phyloP scores from a whole-genome alignment of 805 yeast genomes.

The Sporopachydermia lactativora region DNA sequence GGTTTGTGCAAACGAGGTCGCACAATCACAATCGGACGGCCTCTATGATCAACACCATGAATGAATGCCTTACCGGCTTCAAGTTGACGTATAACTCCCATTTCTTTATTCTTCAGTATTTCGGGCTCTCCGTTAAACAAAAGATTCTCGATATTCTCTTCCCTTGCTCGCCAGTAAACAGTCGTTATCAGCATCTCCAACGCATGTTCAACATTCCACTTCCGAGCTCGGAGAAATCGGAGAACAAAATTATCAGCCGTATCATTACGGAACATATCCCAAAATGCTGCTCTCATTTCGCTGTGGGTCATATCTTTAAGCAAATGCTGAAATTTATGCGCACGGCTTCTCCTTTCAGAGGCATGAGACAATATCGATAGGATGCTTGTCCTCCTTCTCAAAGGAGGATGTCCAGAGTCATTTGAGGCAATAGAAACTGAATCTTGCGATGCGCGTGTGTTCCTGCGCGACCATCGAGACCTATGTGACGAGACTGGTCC shows the following conservation, averaged over 20 bases:
- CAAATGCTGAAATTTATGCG: slow-evolving; percentile 30
- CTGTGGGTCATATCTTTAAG: slow-evolving; percentile 38
- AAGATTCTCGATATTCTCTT: slow-evolving; percentile 44
- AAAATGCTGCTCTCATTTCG: slow-evolving; percentile 34
- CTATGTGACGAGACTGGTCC: slow-evolving; percentile 6
- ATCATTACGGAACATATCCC: slow-evolving; percentile 59
- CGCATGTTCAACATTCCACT: slow-evolving; percentile 61
- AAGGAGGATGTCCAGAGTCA: slow-evolving; percentile 5
- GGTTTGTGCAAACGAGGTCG: slow-evolving; percentile 69
- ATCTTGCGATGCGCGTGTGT: slow-evolving; percentile 1
- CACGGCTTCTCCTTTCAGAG: slow-evolving; percentile 20
- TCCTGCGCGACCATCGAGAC: background rate
- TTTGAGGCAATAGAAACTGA: slow-evolving; percentile 10
- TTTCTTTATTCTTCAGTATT: slow-evolving; percentile 31
- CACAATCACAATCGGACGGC: slow-evolving; percentile 71
- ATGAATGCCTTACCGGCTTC: slow-evolving; percentile 57
- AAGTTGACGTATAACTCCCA: slow-evolving; percentile 36
- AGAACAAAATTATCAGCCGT: slow-evolving; percentile 66
- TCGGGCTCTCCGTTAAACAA: slow-evolving; percentile 61
- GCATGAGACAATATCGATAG: slow-evolving; percentile 17
- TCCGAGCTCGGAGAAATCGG: slow-evolving; percentile 76
- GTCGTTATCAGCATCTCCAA: slow-evolving; percentile 61
- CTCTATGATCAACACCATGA: slow-evolving; percentile 56
- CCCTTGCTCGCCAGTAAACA: slow-evolving; percentile 59
- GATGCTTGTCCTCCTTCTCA: slow-evolving; percentile 5